These are phyloP conservation scores for Globisporangium irregulare DNA, from an alignment of 352 stramenopile genomes.

Conservation along the genomic window DNA sequence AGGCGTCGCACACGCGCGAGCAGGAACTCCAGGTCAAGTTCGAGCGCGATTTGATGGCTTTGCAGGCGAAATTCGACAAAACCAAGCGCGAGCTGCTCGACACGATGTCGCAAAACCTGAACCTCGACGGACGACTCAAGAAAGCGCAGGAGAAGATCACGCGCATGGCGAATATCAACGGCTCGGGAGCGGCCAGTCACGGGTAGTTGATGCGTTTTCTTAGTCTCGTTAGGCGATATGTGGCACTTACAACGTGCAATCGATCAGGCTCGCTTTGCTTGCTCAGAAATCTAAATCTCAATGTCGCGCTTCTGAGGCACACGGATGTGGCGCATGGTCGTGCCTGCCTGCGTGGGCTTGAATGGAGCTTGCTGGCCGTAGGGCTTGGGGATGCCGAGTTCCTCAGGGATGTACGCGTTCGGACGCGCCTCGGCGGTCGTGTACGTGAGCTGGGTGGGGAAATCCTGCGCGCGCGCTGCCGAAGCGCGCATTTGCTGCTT, in stretches of 20 bases:
- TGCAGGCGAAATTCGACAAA: constrained; percentile 71
- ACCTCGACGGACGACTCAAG: constrained; percentile 54
- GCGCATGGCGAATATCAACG: constrained; percentile 27
- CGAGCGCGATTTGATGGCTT: constrained; percentile 40
- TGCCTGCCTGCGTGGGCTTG: constrained; percentile 85
- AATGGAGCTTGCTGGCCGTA: constrained; percentile 91
- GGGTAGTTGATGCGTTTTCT: neutral
- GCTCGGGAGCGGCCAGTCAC: neutral
- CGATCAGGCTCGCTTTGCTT: neutral
- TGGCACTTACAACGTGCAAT: neutral
- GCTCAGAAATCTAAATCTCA: constrained; percentile 72
- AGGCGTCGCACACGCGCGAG: constrained; percentile 34
- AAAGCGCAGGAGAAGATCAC: constrained; percentile 73
- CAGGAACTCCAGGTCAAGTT: constrained; percentile 35
- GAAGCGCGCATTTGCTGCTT: constrained; percentile 45
- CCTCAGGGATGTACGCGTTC: constrained; percentile 93
- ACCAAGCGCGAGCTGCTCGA: constrained; percentile 76
- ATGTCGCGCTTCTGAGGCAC: constrained; percentile 86
- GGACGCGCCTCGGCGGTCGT: constrained; percentile 90
- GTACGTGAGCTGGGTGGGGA: constrained; percentile 69
- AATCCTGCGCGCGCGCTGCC: constrained; percentile 50
- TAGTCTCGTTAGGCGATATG: neutral
- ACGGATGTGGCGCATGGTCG: constrained; percentile 92
- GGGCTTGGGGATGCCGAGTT: constrained; percentile 91
- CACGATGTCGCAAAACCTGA: constrained; percentile 58